Percentiles rank a stretch among this genome's conserved stretches.
Evolutionary conservation across 352 stramenopile species (phyloP).

Genomic region (Globisporangium uncinulatum): DNA sequence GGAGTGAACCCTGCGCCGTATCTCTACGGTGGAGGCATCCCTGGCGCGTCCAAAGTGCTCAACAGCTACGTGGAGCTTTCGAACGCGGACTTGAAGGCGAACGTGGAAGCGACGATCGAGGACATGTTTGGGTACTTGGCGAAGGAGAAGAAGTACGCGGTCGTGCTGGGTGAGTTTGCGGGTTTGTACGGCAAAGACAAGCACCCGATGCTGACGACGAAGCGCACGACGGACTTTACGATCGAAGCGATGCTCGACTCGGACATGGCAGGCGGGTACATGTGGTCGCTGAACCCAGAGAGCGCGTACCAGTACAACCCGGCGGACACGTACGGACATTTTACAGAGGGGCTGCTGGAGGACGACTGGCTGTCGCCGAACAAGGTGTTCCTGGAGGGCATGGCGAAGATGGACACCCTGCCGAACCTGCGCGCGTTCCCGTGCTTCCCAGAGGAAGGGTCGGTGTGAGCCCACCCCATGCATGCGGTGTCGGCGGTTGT

Average conservation of each 20-base stretch:
- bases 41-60: too few relatives aligned
- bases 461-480: too few relatives aligned
- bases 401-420: conserved; percentile 61
- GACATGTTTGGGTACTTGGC: conserved; percentile 38
- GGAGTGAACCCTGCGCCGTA: conserved; percentile 62
- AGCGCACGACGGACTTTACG: conserved; percentile 39
- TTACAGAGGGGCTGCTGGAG: conserved; percentile 62
- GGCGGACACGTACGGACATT: conserved; percentile 41
- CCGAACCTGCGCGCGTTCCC: conserved; percentile 53
- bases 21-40: too few relatives aligned
- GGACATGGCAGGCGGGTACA: conserved; percentile 42
- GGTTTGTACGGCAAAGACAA: conserved; percentile 47
- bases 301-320: conserved; percentile 76
- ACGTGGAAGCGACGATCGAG: conserved; percentile 22
- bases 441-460: too few relatives aligned
- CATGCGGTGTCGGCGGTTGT: too few relatives aligned
- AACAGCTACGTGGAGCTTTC: conserved; percentile 30
- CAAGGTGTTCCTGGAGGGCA: conserved; percentile 53
- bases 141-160: conserved; percentile 10
- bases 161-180: conserved; percentile 47
- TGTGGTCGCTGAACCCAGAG: conserved; percentile 62
- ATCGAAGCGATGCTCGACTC: conserved; percentile 37
- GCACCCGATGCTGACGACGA: conserved; percentile 37
- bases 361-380: conserved; percentile 81
- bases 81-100: conserved; percentile 14